Conservation (phyloP, 2,329 filamentous ascomycete genomes). For the Beauveria sp. region DNA sequence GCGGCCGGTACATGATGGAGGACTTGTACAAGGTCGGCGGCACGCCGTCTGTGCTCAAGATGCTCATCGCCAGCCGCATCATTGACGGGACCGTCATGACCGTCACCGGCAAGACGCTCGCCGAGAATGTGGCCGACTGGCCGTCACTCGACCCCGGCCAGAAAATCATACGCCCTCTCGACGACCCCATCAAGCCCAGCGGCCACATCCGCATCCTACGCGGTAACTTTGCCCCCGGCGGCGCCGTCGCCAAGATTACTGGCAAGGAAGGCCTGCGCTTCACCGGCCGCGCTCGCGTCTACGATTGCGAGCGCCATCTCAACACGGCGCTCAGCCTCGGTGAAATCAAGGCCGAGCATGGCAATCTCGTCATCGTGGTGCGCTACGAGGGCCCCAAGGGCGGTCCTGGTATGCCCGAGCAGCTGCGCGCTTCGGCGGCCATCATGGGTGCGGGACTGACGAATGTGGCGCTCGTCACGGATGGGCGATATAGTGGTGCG, state of each 20-base stretch:
- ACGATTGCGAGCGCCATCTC: constrained; percentile 75
- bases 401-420: constrained; percentile 93
- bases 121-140: constrained; percentile 70
- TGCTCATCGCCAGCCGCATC: constrained; percentile 67
- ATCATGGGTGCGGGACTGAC: constrained; percentile 87
- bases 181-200: constrained; percentile 61
- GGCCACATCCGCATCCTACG: constrained; percentile 77
- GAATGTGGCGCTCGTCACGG: constrained; percentile 86
- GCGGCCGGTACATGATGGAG: constrained; percentile 78
- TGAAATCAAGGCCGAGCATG: constrained; percentile 43
- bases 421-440: constrained; percentile 78
- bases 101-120: constrained; percentile 76
- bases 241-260: constrained; percentile 84
- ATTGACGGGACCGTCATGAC: constrained; percentile 74
- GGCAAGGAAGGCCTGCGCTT: constrained; percentile 82
- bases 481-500: constrained; percentile 83
- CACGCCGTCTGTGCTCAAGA: constrained; percentile 77
- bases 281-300: constrained; percentile 69
- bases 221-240: constrained; percentile 75
- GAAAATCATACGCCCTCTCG: constrained; percentile 69
- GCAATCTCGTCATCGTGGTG: constrained; percentile 83
- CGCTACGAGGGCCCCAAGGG: constrained; percentile 92
- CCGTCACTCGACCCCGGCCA: constrained; percentile 73
- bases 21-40: constrained; percentile 83
- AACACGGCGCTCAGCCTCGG: constrained; percentile 68